These are phyloP conservation scores for Trichocladium antarcticum DNA, from an alignment of 495 filamentous ascomycete species.

Conservation along the genomic window DNA sequence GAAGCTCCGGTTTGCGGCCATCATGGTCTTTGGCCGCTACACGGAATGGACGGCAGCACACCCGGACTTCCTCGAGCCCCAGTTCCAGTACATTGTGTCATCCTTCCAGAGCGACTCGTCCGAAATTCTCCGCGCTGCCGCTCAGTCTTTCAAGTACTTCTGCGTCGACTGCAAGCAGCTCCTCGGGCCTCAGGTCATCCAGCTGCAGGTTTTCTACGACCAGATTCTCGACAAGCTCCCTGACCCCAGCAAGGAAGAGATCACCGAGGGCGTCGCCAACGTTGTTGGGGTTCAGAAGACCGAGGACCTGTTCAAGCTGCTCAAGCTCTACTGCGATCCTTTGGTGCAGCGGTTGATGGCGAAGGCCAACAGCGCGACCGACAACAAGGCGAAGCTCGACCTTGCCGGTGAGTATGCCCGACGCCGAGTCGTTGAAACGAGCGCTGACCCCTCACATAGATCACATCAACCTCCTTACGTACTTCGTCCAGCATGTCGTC, in stretches of 20 bases:
- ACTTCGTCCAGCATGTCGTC: slow-evolving; percentile 68
- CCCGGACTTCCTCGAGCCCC: slow-evolving; percentile 78
- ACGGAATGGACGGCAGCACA: slow-evolving; percentile 96
- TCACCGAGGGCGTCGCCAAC: slow-evolving; percentile 86
- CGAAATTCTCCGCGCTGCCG: slow-evolving; percentile 82
- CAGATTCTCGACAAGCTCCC: slow-evolving; percentile 76
- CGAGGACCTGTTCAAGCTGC: slow-evolving; percentile 63
- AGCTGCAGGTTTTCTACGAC: slow-evolving; percentile 87
- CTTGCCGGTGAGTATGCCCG: slow-evolving; percentile 55
- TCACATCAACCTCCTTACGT: slow-evolving; percentile 81
- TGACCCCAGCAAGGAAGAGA: slow-evolving; percentile 77
- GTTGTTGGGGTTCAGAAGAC: slow-evolving; percentile 79
- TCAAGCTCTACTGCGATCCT: slow-evolving; percentile 91
- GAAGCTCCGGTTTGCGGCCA: slow-evolving; percentile 90
- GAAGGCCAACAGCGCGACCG: slow-evolving; percentile 72
- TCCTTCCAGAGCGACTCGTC: slow-evolving; percentile 76
- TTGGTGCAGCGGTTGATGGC: slow-evolving; percentile 75
- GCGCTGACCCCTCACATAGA: slow-evolving; percentile 42
- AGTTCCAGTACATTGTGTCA: slow-evolving; percentile 87
- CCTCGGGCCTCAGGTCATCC: slow-evolving; percentile 62
- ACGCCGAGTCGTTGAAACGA: background rate
- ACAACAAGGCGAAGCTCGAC: slow-evolving; percentile 66
- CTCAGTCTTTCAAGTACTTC: slow-evolving; percentile 92
- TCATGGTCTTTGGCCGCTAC: slow-evolving; percentile 92
- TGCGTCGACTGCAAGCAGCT: slow-evolving; percentile 86